Evolutionary conservation across 352 stramenopile genomes (phyloP), one percentile per base, ranked within the genome.

Genomic region (Nothophytophthora sp.): DNA sequence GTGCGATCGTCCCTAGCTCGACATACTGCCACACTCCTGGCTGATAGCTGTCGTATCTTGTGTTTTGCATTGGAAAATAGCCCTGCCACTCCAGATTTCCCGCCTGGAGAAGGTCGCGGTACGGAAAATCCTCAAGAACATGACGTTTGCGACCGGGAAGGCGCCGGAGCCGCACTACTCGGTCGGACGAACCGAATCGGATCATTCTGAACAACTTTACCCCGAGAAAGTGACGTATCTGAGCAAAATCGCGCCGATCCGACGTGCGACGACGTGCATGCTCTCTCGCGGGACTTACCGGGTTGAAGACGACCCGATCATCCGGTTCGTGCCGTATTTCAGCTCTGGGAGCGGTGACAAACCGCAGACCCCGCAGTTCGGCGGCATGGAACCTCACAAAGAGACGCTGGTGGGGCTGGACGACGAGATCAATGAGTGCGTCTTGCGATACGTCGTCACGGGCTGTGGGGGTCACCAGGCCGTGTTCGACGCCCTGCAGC

Each of bases 241-340:
- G 15, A 73, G 66, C 33, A 59, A 53, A 23, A 68, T 92, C 20
- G 43, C 70, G 1, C 29, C 49, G 2, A 53, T 84, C 6, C 84
- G 70, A 38, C 77, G 79, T 36, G 87, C 76, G 10, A 92, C 81
- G 12, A 87, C 82, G 15, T 92, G 73, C 32, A 76, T 90, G 24
- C 59, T 79, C 15, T 67, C 71, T 7, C 39, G 61, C 20, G 71
- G 63, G 25, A 71, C 73, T n/a, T n/a, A n/a, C n/a, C n/a, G n/a
- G n/a, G 76, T 88, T 1, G 82, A 92, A 11, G 88, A 97, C 60
- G 82, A 97, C 43, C 70, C 79, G 4, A 75, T 94, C 27, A 62
- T 98, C 42, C 74, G 82, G 11, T 92, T 95, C 47, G 73, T 97
- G 8, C 91, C 91, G 3, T 96, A 96, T 57, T 79, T 98, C 54